Base-by-base conservation (phyloP, 768 basidiomycete species). In the Naganishia vishniacii region DNA sequence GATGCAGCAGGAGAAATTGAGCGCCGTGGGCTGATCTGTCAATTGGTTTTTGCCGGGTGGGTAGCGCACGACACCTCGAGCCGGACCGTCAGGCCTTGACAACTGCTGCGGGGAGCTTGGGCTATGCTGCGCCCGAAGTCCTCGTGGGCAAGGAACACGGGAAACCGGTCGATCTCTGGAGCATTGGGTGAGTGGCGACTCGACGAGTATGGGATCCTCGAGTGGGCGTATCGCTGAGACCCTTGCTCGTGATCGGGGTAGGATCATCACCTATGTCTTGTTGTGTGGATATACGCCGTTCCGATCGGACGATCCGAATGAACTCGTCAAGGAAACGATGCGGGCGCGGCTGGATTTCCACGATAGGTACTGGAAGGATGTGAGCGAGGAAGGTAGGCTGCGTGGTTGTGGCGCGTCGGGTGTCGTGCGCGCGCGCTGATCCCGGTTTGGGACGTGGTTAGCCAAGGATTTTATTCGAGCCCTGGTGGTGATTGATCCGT, bases 241-340 rank as follows among this genome's bases (percentile, higher is more conserved):
- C n/a, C n/a, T n/a, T 28, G 28, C 46, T 16, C 12, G 46, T 62
- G 11, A n/a, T 41, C 13, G 44, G 53, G 29, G 4, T 58, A 93
- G 92, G 0, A 84, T 98, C 67, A 97, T 99, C 69, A 88, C 93
- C 18, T 98, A 95, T 77, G 90, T 95, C 59, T 81, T 98, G 15
- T 82, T 95, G 1, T 94, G 94, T 71, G 94, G 94, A 1, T 98
- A 98, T 79, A 86, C 88, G 1, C 95, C 95, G 0, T 98, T 98
- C 81, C 84, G 91, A 45, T 86, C 88, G 0, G 88, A 90, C 26
- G 87, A 92, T 71, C 78, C 84, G 56, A 83, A 83, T 64, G 83
- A 85, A 49, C 82, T 97, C 40, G 81, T 88, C 58, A 82, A 84
- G 31, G 91, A 98, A 76, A 94, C 90, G n/a, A 86, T 85, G 0